These are phyloP conservation scores for Urostyla sp. DNA, from an alignment of 73 alveolate species.

Conservation along the genomic window DNA sequence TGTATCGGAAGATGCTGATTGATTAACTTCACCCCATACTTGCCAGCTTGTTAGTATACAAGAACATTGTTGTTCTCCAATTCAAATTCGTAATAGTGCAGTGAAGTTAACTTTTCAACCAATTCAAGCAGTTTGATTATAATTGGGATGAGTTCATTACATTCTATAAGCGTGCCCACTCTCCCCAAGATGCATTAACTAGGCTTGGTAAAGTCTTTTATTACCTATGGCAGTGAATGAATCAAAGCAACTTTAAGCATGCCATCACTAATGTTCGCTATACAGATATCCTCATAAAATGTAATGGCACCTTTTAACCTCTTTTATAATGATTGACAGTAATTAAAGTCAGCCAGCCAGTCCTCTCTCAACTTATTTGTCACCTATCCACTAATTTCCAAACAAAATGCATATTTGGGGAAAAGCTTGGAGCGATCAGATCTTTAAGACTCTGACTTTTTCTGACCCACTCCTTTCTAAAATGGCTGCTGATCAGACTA, in stretches of 20 bases:
- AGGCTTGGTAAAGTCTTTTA: not conserved
- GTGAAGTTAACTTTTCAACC: not conserved
- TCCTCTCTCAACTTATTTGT: not conserved
- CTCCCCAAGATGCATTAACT: slow-evolving; percentile 9
- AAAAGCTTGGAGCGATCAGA: slow-evolving; percentile 20
- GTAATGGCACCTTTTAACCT: no score
- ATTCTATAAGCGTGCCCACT: slow-evolving; percentile 1
- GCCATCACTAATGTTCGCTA: not conserved
- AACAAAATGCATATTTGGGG: not conserved
- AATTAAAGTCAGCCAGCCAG: not conserved
- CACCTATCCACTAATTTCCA: not conserved
- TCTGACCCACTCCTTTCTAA: not conserved
- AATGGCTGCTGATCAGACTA: not conserved
- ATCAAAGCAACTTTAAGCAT: not conserved
- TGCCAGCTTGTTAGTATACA: not conserved
- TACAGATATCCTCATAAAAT: no score
- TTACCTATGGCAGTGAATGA: not conserved
- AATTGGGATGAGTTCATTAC: not conserved
- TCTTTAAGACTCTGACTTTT: not conserved
- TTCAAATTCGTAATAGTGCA: slow-evolving; percentile 20
- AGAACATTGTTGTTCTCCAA: slow-evolving; percentile 15
- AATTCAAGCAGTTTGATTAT: not conserved
- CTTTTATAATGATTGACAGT: no score
- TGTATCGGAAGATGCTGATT: slow-evolving; percentile 18
- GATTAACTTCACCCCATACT: not conserved